phyloP scores from a whole-genome alignment of 768 basidiomycete species.

The Termitomyces titanicus region DNA sequence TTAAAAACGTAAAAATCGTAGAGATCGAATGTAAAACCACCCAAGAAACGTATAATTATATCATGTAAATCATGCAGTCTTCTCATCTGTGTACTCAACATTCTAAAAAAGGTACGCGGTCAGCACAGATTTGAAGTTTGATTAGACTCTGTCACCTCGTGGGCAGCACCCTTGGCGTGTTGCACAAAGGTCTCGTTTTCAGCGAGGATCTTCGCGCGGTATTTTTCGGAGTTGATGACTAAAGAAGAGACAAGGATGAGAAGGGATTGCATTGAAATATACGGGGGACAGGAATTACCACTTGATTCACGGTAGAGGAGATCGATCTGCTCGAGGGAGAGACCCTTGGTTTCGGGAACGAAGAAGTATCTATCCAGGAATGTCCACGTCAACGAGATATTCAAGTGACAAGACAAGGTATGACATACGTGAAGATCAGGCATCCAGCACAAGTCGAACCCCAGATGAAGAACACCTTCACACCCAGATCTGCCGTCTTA shows the following conservation, averaged over 20 bases:
- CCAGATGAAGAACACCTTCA: conserved; percentile 90
- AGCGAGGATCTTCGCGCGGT: conserved; percentile 15
- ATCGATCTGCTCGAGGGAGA: conserved; percentile 24
- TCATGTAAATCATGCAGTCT: conserved; percentile 4
- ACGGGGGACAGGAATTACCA: conserved; percentile 2
- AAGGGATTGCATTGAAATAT: background rate
- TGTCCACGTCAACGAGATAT: background rate
- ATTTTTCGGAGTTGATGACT: conserved; percentile 18
- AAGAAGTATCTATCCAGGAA: conserved; percentile 16
- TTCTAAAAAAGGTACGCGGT: background rate
- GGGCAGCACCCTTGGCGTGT: conserved; percentile 2
- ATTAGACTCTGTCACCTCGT: background rate
- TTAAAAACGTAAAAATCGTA: background rate
- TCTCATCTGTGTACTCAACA: conserved; percentile 4
- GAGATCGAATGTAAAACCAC: background rate
- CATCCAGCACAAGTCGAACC: conserved; percentile 62
- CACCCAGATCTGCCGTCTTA: conserved; percentile 46
- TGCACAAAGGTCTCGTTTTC: conserved; percentile 15
- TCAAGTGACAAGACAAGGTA: conserved; percentile 20
- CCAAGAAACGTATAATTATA: background rate
- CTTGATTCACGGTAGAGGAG: conserved; percentile 20
- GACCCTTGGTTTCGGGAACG: conserved; percentile 21
- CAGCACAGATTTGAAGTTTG: background rate
- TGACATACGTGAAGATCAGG: conserved; percentile 69
- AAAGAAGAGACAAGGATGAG: background rate